Evolutionary conservation across 139 green algal genomes (phyloP).

Genomic region (Chlamydomonas sp.): DNA sequence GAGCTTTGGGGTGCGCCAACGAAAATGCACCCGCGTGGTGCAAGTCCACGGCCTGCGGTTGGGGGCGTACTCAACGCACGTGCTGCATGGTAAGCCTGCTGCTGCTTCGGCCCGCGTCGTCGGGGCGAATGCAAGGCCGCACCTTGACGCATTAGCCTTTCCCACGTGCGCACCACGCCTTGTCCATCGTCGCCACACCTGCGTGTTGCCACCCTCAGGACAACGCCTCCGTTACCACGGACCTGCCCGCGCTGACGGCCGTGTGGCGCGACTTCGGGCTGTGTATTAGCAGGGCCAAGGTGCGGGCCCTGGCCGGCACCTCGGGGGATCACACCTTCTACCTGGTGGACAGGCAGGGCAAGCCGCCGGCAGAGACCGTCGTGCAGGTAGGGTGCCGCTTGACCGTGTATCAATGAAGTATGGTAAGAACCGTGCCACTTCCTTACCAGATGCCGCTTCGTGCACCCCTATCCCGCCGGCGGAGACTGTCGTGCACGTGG

Average conservation of each 20-base stretch:
- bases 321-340: constrained; percentile 36
- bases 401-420: no score
- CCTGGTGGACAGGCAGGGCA: constrained; percentile 18
- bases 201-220: neutral
- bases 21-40: no score
- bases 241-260: constrained; percentile 51
- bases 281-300: constrained; percentile 60
- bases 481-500: no score
- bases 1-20: no score
- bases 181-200: no score
- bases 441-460: no score
- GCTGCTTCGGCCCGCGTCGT: neutral
- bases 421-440: no score
- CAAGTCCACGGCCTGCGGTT: no score
- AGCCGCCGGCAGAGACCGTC: constrained; percentile 21
- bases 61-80: no score
- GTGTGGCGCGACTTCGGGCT: constrained; percentile 57
- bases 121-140: neutral
- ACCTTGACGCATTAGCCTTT: no score
- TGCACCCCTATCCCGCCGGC: no score
- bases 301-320: constrained; percentile 8
- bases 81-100: neutral
- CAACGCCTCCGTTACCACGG: neutral
- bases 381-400: neutral
- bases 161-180: no score